Conservation (phyloP, 2,329 filamentous ascomycete species). For the Chaetothyriales sp. region DNA sequence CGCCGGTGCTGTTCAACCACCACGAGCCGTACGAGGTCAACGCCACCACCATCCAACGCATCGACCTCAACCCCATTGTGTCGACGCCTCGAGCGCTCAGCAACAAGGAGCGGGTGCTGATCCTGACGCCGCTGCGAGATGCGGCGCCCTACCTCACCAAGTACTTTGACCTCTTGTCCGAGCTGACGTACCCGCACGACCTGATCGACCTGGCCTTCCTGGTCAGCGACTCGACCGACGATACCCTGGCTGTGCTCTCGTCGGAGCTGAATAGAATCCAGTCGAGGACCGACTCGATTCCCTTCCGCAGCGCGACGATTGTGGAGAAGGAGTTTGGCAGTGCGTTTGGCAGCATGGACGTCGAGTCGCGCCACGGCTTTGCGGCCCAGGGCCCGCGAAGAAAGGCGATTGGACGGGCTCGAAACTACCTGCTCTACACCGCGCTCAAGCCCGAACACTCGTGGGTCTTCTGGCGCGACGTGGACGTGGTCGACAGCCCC, state of each 20-base stretch:
- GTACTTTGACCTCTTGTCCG: constrained; percentile 83
- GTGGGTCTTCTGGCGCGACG: constrained; percentile 98
- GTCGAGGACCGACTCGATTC: constrained; percentile 60
- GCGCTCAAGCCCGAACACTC: constrained; percentile 87
- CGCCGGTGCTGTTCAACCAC: constrained; percentile 91
- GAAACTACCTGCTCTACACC: constrained; percentile 78
- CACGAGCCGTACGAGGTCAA: constrained; percentile 80
- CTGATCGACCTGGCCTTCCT: constrained; percentile 93
- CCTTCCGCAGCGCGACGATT: constrained; percentile 73
- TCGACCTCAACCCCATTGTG: constrained; percentile 73
- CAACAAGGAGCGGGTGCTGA: constrained; percentile 77
- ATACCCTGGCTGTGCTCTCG: constrained; percentile 75
- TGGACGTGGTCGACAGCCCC: constrained; percentile 88
- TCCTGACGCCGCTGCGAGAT: constrained; percentile 86
- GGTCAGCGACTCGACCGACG: constrained; percentile 80
- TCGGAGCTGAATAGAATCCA: constrained; percentile 82
- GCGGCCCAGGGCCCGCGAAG: constrained; percentile 77
- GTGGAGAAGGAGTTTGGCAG: constrained; percentile 85
- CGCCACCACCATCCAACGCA: constrained; percentile 58
- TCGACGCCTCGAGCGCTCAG: constrained; percentile 65
- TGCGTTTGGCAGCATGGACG: constrained; percentile 53
- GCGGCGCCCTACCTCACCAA: constrained; percentile 68
- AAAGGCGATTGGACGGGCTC: constrained; percentile 76
- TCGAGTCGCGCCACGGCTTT: constrained; percentile 73
- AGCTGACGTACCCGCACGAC: constrained; percentile 86